phyloP scores from a whole-genome alignment of 108 stramenopile genomes.

The Stephanodiscus triporus region DNA sequence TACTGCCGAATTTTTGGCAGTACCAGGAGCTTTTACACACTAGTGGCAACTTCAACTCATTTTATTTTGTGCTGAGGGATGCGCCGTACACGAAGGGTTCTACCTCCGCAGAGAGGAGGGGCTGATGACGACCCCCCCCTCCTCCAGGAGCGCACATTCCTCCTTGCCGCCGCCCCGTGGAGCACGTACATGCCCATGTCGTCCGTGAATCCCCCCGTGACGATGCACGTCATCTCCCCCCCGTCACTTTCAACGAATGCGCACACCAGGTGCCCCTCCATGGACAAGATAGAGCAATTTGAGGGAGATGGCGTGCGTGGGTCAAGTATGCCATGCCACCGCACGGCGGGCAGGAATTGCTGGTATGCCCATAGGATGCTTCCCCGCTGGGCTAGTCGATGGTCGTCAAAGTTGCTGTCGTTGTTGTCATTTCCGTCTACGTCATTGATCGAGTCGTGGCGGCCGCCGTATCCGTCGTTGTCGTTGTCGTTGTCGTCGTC shows the following conservation, averaged over 20 bases:
- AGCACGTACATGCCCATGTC: constrained; percentile 42
- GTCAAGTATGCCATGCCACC: constrained; percentile 32
- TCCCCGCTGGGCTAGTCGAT: background rate
- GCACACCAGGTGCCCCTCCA: constrained; percentile 60
- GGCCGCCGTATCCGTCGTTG: too few relatives aligned
- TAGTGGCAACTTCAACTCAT: too few relatives aligned
- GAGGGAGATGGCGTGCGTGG: background rate
- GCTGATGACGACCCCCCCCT: background rate
- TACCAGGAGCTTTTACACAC: too few relatives aligned
- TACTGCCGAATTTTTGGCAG: too few relatives aligned
- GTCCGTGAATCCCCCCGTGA: constrained; percentile 61
- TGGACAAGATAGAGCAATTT: constrained; percentile 9
- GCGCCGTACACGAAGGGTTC: constrained; percentile 62
- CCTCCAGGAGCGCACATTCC: background rate
- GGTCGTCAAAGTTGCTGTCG: background rate
- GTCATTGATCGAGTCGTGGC: too few relatives aligned
- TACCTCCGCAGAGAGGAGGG: background rate
- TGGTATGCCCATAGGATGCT: constrained; percentile 35
- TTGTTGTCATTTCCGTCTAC: too few relatives aligned
- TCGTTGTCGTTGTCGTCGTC: background rate
- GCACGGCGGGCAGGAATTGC: constrained; percentile 26
- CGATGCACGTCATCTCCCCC: constrained; percentile 25
- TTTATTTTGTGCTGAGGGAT: too few relatives aligned
- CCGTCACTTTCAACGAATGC: constrained; percentile 17
- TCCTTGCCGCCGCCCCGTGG: too few relatives aligned